These are phyloP conservation scores for Metschnikowia dekortorum DNA, from an alignment of 805 yeast genomes.

Conservation along the genomic window DNA sequence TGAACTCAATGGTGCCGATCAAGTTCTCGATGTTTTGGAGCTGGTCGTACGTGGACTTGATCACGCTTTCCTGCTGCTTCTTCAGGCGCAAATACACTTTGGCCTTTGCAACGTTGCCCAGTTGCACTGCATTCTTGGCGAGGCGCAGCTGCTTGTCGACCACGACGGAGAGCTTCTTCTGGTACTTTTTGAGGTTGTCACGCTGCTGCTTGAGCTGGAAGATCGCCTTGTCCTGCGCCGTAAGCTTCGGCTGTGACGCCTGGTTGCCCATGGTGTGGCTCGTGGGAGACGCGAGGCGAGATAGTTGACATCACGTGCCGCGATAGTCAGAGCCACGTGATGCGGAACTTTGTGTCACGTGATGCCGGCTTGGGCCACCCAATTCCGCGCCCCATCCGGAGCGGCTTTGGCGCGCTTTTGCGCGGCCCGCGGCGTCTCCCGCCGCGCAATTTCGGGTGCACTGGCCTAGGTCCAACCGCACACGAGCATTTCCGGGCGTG, in stretches of 20 bases:
- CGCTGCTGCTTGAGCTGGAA: conserved; percentile 83
- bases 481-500: no score
- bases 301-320: background rate
- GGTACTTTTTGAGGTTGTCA: conserved; percentile 76
- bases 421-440: no score
- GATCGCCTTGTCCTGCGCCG: conserved; percentile 81
- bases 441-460: no score
- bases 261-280: conserved; percentile 34
- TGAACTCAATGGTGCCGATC: conserved; percentile 80
- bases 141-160: conserved; percentile 57
- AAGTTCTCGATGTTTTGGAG: conserved; percentile 74
- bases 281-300: background rate
- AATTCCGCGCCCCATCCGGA: no score
- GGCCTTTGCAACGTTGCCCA: conserved; percentile 57
- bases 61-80: conserved; percentile 75
- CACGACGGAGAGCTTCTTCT: conserved; percentile 51
- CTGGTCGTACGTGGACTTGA: conserved; percentile 71
- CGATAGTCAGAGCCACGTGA: background rate
- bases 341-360: background rate
- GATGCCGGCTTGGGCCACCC: background rate
- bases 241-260: conserved; percentile 55
- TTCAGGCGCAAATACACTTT: conserved; percentile 66
- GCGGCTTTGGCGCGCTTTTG: no score
- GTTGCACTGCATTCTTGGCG: conserved; percentile 52
- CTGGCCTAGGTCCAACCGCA: no score